Conservation (phyloP, 2,329 filamentous ascomycete species). For the Cercospora sesami region DNA sequence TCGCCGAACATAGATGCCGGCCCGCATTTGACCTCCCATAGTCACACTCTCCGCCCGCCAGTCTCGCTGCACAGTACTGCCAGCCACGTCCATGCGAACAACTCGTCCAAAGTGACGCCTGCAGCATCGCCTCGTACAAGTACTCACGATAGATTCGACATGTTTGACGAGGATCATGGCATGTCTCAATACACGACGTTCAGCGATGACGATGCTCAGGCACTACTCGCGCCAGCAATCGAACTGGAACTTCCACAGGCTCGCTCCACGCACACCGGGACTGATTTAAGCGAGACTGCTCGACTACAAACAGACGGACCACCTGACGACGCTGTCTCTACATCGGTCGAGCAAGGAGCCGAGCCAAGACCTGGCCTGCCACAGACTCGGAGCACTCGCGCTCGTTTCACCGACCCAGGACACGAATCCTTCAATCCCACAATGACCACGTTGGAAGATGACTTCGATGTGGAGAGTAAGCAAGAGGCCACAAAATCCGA, state of each 20-base stretch:
- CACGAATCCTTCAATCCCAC: neutral
- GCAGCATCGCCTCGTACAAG: neutral
- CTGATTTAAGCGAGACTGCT: conserved; percentile 27
- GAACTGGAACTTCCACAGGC: conserved; percentile 23
- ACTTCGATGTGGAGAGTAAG: neutral
- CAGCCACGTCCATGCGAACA: conserved; percentile 46
- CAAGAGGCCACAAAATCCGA: neutral
- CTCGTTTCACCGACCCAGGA: neutral
- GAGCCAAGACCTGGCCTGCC: neutral
- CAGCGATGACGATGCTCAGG: conserved; percentile 20
- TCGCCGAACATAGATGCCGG: conserved; percentile 16
- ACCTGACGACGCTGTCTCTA: neutral
- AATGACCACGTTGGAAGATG: neutral
- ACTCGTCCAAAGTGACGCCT: conserved; percentile 40
- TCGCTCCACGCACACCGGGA: conserved; percentile 22
- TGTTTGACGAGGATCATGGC: conserved; percentile 22
- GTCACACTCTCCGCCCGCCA: conserved; percentile 34
- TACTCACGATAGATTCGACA: conserved; percentile 25
- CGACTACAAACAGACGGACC: neutral
- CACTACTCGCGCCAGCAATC: neutral
- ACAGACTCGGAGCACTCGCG: neutral
- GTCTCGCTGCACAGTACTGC: conserved; percentile 31
- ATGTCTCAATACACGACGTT: conserved; percentile 5
- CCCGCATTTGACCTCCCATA: conserved; percentile 26
- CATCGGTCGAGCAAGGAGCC: neutral